Evolutionary conservation across 2,329 filamentous ascomycete genomes (phyloP), one percentile per base, ranked within the genome.

Genomic region (Gnomoniopsis sp.): DNA sequence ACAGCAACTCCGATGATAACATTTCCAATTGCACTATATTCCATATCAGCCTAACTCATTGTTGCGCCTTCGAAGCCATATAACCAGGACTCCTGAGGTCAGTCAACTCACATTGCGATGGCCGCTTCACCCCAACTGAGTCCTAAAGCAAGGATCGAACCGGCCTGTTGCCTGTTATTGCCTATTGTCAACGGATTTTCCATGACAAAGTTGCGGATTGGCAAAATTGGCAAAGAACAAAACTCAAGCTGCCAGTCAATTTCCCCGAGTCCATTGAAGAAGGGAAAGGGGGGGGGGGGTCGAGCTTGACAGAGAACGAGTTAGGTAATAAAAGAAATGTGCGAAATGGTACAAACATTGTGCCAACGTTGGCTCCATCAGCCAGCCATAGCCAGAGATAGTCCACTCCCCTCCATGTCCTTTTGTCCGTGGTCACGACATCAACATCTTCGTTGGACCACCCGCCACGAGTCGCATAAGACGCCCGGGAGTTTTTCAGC

Each of bases 1-100:
- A 78, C 81, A 21, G 79, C 76, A 57, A 79, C 72, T 11, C 78
- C 75, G 53, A 80, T 78, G 14, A 79, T 73, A 17, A 80, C 72
- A 6, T 61, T 61, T 3, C 59, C 59, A 12, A 61, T 55, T 12
- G 63, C 63, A 49, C 60, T 64, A 26, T 54, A 15, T 3, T 21
- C 33, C 26, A 33, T 10, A 46, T 58, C 36, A 55, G 56, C 4
- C 1, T n/a, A 11, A 1, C 15, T 12, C 6, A 19, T 47, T 15
- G 2, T 7, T 8, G 14, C 10, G 10, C 1, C 6, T 8, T 17
- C 30, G n/a, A n/a, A 22, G 19, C 8, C 6, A n/a, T n/a, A n/a
- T n/a, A 30, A 30, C 26, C 26, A 8, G 26, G 4, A 30, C 26
- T 30, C n/a, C n/a, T n/a, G n/a, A n/a, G n/a, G n/a, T n/a, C 2